Evolutionary conservation across 2,329 filamentous ascomycete genomes (phyloP).

Genomic region (Echinosphaeria canescens): DNA sequence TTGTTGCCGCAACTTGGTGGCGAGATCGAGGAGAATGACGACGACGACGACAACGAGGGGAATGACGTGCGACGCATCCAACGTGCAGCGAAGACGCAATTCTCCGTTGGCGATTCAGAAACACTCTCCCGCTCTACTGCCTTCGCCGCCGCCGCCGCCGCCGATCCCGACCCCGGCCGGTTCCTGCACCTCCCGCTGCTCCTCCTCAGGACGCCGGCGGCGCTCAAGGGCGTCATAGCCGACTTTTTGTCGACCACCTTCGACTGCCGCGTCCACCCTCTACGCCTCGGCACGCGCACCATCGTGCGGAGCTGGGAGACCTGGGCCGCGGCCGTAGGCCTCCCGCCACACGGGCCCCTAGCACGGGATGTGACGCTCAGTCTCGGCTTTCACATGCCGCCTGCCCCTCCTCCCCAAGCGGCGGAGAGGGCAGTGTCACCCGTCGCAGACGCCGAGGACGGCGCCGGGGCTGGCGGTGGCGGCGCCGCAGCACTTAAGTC

Average conservation of each 20-base stretch:
- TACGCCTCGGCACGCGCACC: constrained; percentile 25
- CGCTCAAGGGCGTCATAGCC: constrained; percentile 23
- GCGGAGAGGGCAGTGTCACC: no score
- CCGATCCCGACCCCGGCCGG: not conserved
- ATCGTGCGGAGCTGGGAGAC: constrained; percentile 25
- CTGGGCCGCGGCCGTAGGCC: constrained; percentile 20
- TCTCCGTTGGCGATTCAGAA: constrained; percentile 1
- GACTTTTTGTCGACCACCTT: constrained; percentile 30
- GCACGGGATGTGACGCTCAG: constrained; percentile 26
- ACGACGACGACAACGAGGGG: not conserved
- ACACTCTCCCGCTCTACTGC: not conserved
- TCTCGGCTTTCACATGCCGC: constrained; percentile 23
- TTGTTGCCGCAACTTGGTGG: constrained; percentile 17
- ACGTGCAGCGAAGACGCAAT: no score
- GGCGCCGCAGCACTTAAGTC: no score
- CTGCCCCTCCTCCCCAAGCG: constrained; percentile 3
- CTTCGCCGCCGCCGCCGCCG: not conserved
- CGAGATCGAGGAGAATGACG: constrained; percentile 1
- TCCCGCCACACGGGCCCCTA: constrained; percentile 11
- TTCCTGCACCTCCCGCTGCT: constrained; percentile 29
- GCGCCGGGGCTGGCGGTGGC: no score
- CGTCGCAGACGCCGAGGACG: constrained; percentile 2
- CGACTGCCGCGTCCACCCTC: constrained; percentile 29
- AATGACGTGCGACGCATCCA: no score
- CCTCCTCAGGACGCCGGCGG: constrained; percentile 29